Evolutionary conservation across 768 basidiomycete species (phyloP), one percentile per base, ranked within the genome.

Genomic region (Ramaria rubella): DNA sequence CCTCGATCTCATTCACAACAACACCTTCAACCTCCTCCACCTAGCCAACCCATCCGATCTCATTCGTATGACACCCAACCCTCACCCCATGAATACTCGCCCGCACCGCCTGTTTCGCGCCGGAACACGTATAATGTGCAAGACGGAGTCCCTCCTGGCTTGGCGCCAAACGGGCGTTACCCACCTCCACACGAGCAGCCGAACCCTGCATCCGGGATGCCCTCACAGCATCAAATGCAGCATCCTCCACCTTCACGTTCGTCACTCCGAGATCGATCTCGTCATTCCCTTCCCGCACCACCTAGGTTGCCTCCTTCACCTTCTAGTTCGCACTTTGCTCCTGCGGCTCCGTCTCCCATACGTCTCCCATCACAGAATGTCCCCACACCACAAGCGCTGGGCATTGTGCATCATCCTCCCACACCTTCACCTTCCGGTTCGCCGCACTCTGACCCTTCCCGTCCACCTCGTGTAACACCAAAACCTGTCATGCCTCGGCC

Each of bases 401-500:
- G 52, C 24, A 17, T 42, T 27, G 52, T 29, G 1, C 30, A 52
- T 30, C 15, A 21, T 23, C 36, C 52, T 11, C 46, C 46, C 6
- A 4, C 24, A 17, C 21, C 23, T 24, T 14, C 44, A 46, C 9
- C 12, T 26, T 33, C 29, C 24, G 26, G 46, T n/a, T 48, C 46
- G 24, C 33, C 49, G 30, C 49, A 17, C 33, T 24, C 33, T 5
- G 29, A 51, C 31, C 19, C 15, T n/a, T 26, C 43, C 27, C 42
- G 55, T 30, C 44, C 33, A 15, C n/a, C 44, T 15, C 55, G 55
- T 27, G 8, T 11, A 23, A 56, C 55, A 15, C 55, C 55, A 3
- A 56, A 45, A 49, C 55, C 55, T 5, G 43, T 56, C 21, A 56
- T 56, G 55, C 55, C 55, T 6, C 55, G 9, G 33, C 33, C 33